Conservation (phyloP, 2,329 filamentous ascomycete genomes). For the Botryotinia globosa region DNA sequence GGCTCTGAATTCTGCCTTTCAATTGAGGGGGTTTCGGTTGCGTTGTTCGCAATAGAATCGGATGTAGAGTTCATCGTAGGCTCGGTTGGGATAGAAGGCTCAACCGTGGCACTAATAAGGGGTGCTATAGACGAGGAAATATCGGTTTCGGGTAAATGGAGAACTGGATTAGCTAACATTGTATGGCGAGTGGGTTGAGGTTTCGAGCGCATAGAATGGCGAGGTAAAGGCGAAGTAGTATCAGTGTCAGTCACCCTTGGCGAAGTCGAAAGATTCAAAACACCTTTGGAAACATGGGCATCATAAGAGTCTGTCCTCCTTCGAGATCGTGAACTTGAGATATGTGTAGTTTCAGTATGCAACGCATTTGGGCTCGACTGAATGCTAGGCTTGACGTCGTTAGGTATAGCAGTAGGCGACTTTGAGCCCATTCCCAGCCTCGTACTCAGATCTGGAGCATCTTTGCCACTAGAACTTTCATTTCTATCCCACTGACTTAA, state of each 20-base stretch:
- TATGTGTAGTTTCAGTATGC: conserved; percentile 20
- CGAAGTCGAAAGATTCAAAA: conserved; percentile 28
- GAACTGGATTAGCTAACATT: conserved; percentile 28
- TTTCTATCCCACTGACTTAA: neutral
- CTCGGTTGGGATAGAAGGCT: neutral
- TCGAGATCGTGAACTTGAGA: conserved; percentile 19
- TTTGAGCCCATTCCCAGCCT: neutral
- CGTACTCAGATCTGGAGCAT: neutral
- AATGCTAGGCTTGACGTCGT: conserved; percentile 8
- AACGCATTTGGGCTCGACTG: conserved; percentile 17
- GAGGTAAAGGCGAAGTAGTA: conserved; percentile 23
- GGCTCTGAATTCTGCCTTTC: neutral
- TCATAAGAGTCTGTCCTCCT: conserved; percentile 29
- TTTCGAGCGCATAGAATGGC: conserved; percentile 38
- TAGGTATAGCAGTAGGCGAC: neutral
- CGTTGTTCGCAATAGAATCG: neutral
- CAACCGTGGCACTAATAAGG: neutral
- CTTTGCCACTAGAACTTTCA: neutral
- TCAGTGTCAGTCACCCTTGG: conserved; percentile 24
- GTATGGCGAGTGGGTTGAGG: conserved; percentile 32
- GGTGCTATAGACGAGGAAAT: conserved; percentile 6
- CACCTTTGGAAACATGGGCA: conserved; percentile 32
- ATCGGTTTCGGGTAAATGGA: conserved; percentile 23
- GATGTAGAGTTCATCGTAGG: neutral
- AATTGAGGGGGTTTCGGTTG: neutral